These are phyloP conservation scores for Cucurbita ficifolia DNA, from an alignment of 306 rosid genomes.

Conservation along the genomic window DNA sequence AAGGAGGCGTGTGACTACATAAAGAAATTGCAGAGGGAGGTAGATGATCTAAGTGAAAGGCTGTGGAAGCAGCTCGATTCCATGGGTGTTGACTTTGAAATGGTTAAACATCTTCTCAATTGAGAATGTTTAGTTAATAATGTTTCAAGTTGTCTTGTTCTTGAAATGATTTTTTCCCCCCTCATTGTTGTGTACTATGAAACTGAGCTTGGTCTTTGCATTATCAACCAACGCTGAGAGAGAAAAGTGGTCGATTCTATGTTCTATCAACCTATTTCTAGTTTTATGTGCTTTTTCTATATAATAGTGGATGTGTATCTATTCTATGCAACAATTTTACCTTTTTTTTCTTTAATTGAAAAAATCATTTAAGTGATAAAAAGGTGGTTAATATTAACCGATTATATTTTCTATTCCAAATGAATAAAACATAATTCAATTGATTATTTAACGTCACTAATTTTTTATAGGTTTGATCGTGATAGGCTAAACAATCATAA, in stretches of 20 bases:
- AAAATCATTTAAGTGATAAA: not conserved
- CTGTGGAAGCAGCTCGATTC: conserved; percentile 20
- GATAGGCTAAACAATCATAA: no score
- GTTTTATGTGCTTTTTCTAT: not conserved
- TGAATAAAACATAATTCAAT: no score
- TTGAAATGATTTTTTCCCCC: no score
- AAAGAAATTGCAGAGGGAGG: conserved; percentile 24
- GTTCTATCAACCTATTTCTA: not conserved
- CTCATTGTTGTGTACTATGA: not conserved
- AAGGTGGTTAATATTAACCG: no score
- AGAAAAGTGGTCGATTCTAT: not conserved
- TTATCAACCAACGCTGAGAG: not conserved
- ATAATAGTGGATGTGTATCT: not conserved
- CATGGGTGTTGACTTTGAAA: conserved; percentile 10
- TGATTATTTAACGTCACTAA: no score
- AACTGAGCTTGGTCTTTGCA: not conserved
- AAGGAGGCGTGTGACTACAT: conserved; percentile 30
- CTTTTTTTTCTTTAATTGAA: not conserved
- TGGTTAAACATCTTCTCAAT: not conserved
- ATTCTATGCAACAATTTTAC: not conserved
- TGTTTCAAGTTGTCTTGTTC: no score
- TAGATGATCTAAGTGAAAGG: conserved; percentile 22
- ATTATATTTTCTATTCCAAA: no score
- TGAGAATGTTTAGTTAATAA: no score
- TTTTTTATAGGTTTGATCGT: no score